Conservation (phyloP, 1,284 basidiomycete species). For the Neolentinus lepideus region DNA sequence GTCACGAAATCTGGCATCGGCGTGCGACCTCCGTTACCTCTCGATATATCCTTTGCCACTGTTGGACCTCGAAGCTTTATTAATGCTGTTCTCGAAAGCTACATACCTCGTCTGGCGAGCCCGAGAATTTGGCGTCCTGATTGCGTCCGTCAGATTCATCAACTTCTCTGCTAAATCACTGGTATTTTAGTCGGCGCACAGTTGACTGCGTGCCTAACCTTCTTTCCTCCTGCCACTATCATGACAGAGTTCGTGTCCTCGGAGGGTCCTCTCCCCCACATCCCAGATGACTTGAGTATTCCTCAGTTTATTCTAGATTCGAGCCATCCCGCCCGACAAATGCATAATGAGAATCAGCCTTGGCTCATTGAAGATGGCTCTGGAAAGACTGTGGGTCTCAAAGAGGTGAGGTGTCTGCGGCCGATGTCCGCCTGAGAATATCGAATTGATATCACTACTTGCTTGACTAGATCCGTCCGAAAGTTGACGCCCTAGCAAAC, state of each 20-base stretch:
- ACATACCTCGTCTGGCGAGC: too few relatives aligned
- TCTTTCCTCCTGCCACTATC: neutral
- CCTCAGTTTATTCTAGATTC: slow-evolving; percentile 68
- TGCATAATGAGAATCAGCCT: slow-evolving; percentile 33
- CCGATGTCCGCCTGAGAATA: neutral
- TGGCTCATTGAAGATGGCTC: slow-evolving; percentile 65
- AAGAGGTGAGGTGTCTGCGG: slow-evolving; percentile 35
- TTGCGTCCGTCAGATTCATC: too few relatives aligned
- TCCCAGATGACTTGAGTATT: slow-evolving; percentile 68
- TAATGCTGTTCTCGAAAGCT: too few relatives aligned
- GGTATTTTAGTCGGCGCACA: neutral
- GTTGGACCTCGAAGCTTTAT: too few relatives aligned
- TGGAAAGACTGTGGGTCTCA: slow-evolving; percentile 35
- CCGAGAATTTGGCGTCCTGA: too few relatives aligned
- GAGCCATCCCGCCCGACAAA: slow-evolving; percentile 40
- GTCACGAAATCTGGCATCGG: too few relatives aligned
- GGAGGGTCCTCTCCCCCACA: slow-evolving; percentile 31
- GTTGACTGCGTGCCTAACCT: neutral
- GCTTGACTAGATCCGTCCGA: slow-evolving; percentile 34
- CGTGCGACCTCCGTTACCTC: too few relatives aligned
- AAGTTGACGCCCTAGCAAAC: slow-evolving; percentile 59
- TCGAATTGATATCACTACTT: neutral
- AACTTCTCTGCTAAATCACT: neutral
- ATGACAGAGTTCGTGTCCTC: slow-evolving; percentile 7
- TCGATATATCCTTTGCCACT: too few relatives aligned